phyloP scores from a whole-genome alignment of 2,329 filamentous ascomycete genomes.

The Parastagonospora nodorum region DNA sequence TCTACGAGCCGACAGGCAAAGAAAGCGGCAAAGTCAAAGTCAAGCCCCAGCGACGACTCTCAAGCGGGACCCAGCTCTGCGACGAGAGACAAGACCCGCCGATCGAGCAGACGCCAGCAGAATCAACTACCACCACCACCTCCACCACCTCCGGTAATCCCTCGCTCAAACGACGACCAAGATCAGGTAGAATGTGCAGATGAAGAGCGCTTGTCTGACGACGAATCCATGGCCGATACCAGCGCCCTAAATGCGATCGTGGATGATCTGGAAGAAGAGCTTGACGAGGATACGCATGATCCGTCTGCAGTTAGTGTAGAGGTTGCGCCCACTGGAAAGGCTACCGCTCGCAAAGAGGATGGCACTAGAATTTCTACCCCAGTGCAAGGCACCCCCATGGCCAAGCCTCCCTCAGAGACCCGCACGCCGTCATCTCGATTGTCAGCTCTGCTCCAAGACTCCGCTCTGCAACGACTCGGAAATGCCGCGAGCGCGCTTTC shows the following conservation, averaged over 20 bases:
- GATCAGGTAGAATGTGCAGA: constrained; percentile 89
- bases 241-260: constrained; percentile 79
- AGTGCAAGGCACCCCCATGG: constrained; percentile 58
- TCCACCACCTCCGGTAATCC: constrained; percentile 56
- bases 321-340: constrained; percentile 81
- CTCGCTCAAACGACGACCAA: constrained; percentile 29
- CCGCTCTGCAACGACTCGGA: constrained; percentile 39
- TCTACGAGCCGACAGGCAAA: constrained; percentile 36
- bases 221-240: constrained; percentile 69
- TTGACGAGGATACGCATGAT: constrained; percentile 70
- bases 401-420: constrained; percentile 35
- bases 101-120: constrained; percentile 64
- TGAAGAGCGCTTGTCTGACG: constrained; percentile 80
- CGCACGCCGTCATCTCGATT: constrained; percentile 36
- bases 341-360: constrained; percentile 90
- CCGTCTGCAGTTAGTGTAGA: constrained; percentile 91
- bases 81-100: constrained; percentile 67
- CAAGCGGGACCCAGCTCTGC: constrained; percentile 52
- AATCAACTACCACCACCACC: constrained; percentile 59
- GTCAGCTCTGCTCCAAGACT: constrained; percentile 37
- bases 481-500: constrained; percentile 65
- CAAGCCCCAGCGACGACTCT: constrained; percentile 47
- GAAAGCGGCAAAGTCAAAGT: constrained; percentile 40
- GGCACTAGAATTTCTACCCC: constrained; percentile 86
- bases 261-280: constrained; percentile 86